Evolutionary conservation across 352 stramenopile species (phyloP).

Genomic region (Phytopythium boreale): DNA sequence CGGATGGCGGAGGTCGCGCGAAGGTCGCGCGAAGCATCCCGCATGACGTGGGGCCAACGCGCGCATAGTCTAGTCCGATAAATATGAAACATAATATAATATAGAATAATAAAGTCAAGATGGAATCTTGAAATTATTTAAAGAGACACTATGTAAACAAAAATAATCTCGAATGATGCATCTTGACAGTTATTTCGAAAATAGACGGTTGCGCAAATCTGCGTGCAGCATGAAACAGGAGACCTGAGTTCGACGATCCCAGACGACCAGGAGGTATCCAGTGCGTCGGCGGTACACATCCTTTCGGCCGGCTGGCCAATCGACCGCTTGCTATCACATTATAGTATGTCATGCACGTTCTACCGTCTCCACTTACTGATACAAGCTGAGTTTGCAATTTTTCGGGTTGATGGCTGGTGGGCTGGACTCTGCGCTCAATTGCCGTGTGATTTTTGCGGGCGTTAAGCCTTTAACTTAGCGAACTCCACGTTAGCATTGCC

Average conservation of each 20-base stretch:
- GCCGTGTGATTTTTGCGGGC: background rate
- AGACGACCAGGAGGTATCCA: background rate
- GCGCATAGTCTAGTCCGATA: background rate
- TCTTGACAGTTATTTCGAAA: background rate
- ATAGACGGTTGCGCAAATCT: background rate
- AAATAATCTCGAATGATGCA: background rate
- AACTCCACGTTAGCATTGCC: background rate
- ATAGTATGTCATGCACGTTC: background rate
- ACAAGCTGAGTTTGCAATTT: background rate
- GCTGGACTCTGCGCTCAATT: background rate
- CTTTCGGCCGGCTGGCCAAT: background rate
- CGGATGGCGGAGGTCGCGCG: background rate
- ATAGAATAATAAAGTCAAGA: background rate
- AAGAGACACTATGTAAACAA: background rate
- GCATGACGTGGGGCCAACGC: background rate
- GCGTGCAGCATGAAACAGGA: background rate
- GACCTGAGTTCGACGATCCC: background rate
- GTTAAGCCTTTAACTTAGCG: too few relatives aligned
- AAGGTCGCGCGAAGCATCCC: conserved; percentile 4
- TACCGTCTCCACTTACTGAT: background rate
- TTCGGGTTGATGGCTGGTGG: background rate
- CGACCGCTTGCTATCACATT: background rate
- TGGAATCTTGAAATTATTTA: too few relatives aligned
- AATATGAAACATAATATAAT: background rate
- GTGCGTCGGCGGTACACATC: too few relatives aligned